Evolutionary conservation across 305 asterid species (phyloP).

Genomic region (Fraxinus floribunda): DNA sequence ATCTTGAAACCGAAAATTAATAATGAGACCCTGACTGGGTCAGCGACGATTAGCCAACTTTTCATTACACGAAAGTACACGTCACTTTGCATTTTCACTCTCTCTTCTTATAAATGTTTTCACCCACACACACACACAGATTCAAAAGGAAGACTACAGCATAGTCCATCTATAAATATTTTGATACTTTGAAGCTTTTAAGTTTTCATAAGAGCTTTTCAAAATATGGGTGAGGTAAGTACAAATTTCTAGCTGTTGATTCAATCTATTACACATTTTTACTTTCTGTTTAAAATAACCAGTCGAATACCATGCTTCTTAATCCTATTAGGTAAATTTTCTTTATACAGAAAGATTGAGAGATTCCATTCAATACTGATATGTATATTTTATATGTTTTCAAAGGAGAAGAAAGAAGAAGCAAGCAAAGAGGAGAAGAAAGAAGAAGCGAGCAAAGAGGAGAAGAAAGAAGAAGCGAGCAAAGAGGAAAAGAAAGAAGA

Average conservation of each 20-base stretch:
- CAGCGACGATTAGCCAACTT: background rate
- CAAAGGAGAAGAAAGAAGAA: conserved; percentile 51
- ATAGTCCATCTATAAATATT: background rate
- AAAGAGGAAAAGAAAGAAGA: conserved; percentile 8
- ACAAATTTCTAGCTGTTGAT: background rate
- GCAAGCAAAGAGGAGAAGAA: conserved; percentile 42
- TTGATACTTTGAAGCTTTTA: background rate
- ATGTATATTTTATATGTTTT: background rate
- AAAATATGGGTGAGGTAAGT: background rate
- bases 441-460: conserved; percentile 41
- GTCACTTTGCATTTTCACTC: background rate
- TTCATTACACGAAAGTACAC: background rate
- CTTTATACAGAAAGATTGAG: background rate
- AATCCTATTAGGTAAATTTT: background rate
- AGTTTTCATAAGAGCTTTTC: background rate
- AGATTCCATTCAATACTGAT: background rate
- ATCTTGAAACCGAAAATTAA: no score
- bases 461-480: conserved; percentile 45
- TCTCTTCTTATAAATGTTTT: background rate
- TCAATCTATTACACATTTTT: background rate
- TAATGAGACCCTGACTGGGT: background rate
- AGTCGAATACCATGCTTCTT: background rate
- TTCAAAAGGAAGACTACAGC: background rate
- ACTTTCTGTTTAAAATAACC: background rate
- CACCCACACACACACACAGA: background rate